phyloP scores from a whole-genome alignment of 768 basidiomycete genomes.

The Megacollybia marginata region DNA sequence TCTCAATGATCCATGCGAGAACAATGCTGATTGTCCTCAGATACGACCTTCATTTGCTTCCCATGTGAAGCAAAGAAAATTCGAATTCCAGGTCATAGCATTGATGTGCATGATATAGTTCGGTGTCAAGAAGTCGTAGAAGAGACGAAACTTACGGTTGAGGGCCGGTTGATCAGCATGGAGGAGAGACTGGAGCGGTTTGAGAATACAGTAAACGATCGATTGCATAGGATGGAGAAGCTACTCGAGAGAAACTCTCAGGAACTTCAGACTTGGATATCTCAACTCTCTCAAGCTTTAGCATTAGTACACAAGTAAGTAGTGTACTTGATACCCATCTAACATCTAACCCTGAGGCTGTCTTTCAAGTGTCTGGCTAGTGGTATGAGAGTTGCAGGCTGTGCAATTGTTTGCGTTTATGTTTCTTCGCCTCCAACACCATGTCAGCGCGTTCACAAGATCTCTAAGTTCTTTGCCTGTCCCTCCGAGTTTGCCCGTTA shows the following conservation, averaged over 20 bases:
- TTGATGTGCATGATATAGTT: conserved; percentile 13
- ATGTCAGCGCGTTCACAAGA: too few species aligned
- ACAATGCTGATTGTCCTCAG: neutral
- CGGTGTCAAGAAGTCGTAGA: conserved; percentile 7
- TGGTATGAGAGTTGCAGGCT: too few species aligned
- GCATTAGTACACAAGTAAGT: too few species aligned
- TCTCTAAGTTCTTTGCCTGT: conserved; percentile 18
- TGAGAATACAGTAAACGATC: conserved; percentile 9
- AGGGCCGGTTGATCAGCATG: conserved; percentile 11
- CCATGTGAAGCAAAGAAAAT: conserved; percentile 12
- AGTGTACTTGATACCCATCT: too few species aligned
- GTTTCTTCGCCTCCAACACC: too few species aligned
- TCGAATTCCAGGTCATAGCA: conserved; percentile 7
- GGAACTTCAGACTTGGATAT: too few species aligned
- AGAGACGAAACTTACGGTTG: conserved; percentile 9
- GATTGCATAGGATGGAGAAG: conserved; percentile 11
- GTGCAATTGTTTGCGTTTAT: too few species aligned
- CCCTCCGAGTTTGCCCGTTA: conserved; percentile 32
- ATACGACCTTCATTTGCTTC: conserved; percentile 5
- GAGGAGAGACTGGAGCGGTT: conserved; percentile 11
- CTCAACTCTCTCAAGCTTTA: too few species aligned
- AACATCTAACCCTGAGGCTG: too few species aligned
- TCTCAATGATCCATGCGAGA: conserved; percentile 6
- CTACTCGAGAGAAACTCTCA: conserved; percentile 5
- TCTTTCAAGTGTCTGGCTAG: too few species aligned